Evolutionary conservation across 257 asterid genomes (phyloP).

Genomic region (Coffea eugenioides): DNA sequence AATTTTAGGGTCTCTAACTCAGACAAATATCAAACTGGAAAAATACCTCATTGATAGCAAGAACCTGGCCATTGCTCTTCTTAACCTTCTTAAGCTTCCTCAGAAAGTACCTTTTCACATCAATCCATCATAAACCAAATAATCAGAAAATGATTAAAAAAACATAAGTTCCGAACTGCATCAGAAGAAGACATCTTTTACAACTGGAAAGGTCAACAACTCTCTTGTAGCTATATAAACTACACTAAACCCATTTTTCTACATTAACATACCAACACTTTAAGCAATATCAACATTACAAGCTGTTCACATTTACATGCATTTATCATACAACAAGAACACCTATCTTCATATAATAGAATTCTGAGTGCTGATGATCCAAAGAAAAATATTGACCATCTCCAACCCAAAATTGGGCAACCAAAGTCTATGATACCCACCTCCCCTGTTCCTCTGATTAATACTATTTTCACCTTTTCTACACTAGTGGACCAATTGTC

Average conservation of each 20-base stretch:
- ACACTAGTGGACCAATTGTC: too few relatives aligned
- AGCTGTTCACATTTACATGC: neutral
- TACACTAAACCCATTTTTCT: neutral
- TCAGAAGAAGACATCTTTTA: neutral
- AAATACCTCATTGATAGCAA: constrained; percentile 82
- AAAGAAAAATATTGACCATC: neutral
- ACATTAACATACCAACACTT: neutral
- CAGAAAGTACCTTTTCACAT: constrained; percentile 63
- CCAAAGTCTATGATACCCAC: neutral
- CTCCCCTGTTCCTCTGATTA: neutral
- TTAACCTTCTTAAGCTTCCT: constrained; percentile 92
- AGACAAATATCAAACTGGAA: neutral
- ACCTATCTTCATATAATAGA: neutral
- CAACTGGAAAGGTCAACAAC: neutral
- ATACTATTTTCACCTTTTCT: neutral
- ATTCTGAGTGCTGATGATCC: neutral
- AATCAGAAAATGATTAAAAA: neutral
- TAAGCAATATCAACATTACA: neutral
- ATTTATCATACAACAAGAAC: neutral
- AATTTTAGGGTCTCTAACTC: neutral
- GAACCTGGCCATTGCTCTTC: constrained; percentile 84
- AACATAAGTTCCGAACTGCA: neutral
- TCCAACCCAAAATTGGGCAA: neutral
- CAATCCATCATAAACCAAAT: neutral
- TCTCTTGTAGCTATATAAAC: neutral